Percentiles rank a stretch among this genome's conserved stretches.
Evolutionary conservation across 192 early-diverging fungal genomes (phyloP).

Genomic region (Funneliformis geosporum): DNA sequence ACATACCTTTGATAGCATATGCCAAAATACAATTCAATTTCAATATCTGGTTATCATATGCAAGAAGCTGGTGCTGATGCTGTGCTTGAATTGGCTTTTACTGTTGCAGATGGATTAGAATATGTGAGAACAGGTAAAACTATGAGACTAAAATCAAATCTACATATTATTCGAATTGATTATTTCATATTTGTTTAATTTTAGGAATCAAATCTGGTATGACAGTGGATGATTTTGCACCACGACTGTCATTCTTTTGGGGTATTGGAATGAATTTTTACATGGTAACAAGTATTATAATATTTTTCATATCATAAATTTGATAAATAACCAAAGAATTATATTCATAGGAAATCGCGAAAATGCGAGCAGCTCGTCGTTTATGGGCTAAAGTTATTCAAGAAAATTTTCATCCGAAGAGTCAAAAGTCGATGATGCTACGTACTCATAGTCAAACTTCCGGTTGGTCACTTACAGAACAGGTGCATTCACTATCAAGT

Average conservation of each 20-base stretch:
- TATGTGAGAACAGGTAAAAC: constrained; percentile 65
- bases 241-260: constrained; percentile 90
- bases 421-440: constrained; percentile 75
- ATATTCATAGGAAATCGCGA: constrained; percentile 73
- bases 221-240: constrained; percentile 87
- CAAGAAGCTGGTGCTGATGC: constrained; percentile 90
- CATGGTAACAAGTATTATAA: constrained; percentile 54
- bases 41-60: constrained; percentile 94
- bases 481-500: constrained; percentile 42
- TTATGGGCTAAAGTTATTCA: constrained; percentile 81
- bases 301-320: background rate
- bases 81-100: constrained; percentile 90
- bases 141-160: background rate
- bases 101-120: constrained; percentile 87
- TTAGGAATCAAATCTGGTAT: constrained; percentile 75
- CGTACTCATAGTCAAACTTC: constrained; percentile 91
- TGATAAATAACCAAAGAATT: background rate
- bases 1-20: constrained; percentile 56
- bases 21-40: constrained; percentile 95
- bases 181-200: constrained; percentile 27
- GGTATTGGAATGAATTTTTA: constrained; percentile 94
- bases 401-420: constrained; percentile 82
- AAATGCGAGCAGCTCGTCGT: constrained; percentile 84
- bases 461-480: constrained; percentile 89
- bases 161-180: background rate